phyloP scores from a whole-genome alignment of 179 eudicot species.

The Pouteria campechiana region DNA sequence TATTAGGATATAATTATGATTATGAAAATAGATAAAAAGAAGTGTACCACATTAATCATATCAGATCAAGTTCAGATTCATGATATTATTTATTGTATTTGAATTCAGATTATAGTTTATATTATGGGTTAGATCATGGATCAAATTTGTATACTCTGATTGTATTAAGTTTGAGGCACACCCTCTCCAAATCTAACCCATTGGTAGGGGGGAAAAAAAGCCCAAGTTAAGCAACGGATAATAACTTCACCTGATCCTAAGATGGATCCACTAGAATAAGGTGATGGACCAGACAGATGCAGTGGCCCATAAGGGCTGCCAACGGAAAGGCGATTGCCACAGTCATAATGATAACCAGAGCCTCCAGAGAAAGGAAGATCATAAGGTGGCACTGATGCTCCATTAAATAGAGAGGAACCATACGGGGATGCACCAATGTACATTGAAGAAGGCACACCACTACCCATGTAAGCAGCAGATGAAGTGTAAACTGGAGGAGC shows the following conservation, averaged over 20 bases:
- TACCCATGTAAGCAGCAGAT: slow-evolving; percentile 55
- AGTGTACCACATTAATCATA: too few species aligned
- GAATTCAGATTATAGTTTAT: too few species aligned
- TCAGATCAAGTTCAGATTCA: too few species aligned
- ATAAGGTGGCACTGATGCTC: slow-evolving; percentile 65
- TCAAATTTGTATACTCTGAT: too few species aligned
- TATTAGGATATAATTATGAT: too few species aligned
- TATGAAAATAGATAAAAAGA: too few species aligned
- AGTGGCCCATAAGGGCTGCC: slow-evolving; percentile 83
- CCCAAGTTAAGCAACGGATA: background rate
- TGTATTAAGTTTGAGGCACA: too few species aligned
- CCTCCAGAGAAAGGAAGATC: slow-evolving; percentile 80
- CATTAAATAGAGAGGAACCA: slow-evolving; percentile 68
- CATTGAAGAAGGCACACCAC: slow-evolving; percentile 71
- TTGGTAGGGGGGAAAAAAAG: background rate
- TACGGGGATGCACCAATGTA: slow-evolving; percentile 83
- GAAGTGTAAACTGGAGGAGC: slow-evolving; percentile 58
- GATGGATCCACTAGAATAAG: slow-evolving; percentile 71
- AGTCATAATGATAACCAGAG: slow-evolving; percentile 68
- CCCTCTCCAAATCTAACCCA: background rate
- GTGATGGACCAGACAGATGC: slow-evolving; percentile 64
- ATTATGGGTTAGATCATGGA: too few species aligned
- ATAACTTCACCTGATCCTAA: slow-evolving; percentile 50
- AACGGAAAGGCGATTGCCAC: slow-evolving; percentile 61
- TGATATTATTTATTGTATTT: too few species aligned